These are phyloP conservation scores for Phlyctochytrium bullatum DNA, from an alignment of 192 early-diverging fungal species.

Conservation along the genomic window DNA sequence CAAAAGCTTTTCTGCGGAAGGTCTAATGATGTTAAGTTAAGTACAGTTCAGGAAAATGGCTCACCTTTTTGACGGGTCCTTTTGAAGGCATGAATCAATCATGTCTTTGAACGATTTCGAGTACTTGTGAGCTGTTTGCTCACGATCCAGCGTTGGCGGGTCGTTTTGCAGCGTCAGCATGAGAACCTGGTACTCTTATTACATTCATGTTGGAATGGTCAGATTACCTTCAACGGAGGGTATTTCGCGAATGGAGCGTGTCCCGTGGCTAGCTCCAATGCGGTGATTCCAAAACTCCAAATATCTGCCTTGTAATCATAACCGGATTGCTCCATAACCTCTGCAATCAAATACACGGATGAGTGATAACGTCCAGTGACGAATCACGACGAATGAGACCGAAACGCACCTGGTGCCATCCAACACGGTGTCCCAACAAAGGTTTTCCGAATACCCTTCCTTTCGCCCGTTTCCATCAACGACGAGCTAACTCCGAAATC, in stretches of 20 bases:
- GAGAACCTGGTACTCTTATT: conserved; percentile 53
- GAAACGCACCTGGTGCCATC: conserved; percentile 34
- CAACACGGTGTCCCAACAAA: conserved; percentile 68
- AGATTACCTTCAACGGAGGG: conserved; percentile 73
- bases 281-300: conserved; percentile 90
- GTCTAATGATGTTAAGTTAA: conserved; percentile 45
- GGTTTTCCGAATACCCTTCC: conserved; percentile 51
- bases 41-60: not conserved
- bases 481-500: conserved; percentile 60
- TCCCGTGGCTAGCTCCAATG: conserved; percentile 80
- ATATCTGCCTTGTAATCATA: conserved; percentile 91
- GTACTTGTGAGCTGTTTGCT: conserved; percentile 69
- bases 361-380: conserved; percentile 4
- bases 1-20: conserved; percentile 73
- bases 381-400: conserved; percentile 4
- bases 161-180: conserved; percentile 86
- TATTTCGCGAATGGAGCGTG: conserved; percentile 87
- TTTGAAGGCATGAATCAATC: conserved; percentile 78
- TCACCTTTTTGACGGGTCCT: conserved; percentile 68
- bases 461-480: conserved; percentile 51
- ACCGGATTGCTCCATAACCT: conserved; percentile 90
- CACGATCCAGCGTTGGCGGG: conserved; percentile 80
- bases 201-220: not conserved
- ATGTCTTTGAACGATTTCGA: conserved; percentile 80
- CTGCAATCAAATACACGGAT: conserved; percentile 60